phyloP scores from a whole-genome alignment of 768 basidiomycete genomes.

The Trichaptum fuscoviolaceum region DNA sequence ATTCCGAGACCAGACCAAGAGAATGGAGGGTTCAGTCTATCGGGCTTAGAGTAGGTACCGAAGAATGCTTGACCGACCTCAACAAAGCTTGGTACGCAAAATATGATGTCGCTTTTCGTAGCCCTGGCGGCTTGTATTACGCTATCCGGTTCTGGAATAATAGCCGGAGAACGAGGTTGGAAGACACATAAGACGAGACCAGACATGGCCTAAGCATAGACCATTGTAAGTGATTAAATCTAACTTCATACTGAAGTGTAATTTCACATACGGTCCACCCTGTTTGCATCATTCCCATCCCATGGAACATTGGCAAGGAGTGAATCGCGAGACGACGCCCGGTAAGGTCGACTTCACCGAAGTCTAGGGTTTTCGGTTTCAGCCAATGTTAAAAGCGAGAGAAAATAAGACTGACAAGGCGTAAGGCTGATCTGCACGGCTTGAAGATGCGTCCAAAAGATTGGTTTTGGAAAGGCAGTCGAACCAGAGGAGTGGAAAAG shows the following conservation, averaged over 20 bases:
- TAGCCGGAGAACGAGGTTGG: constrained; percentile 24
- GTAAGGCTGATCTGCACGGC: constrained; percentile 15
- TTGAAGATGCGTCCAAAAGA: constrained; percentile 13
- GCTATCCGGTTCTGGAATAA: constrained; percentile 11
- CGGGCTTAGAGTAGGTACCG: neutral
- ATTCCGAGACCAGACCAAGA: constrained; percentile 20
- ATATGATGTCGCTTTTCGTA: constrained; percentile 1
- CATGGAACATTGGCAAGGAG: constrained; percentile 22
- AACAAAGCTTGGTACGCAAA: constrained; percentile 20
- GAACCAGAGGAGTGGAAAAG: constrained; percentile 21
- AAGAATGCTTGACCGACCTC: constrained; percentile 20
- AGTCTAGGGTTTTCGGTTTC: constrained; percentile 3
- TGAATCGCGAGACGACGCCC: constrained; percentile 15
- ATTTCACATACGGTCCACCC: constrained; percentile 10
- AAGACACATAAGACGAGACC: constrained; percentile 17
- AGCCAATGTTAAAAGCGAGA: neutral
- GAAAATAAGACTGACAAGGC: constrained; percentile 14
- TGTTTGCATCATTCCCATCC: constrained; percentile 11
- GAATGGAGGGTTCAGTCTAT: neutral
- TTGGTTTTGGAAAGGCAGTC: constrained; percentile 25
- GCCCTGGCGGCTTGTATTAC: constrained; percentile 9
- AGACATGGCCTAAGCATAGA: neutral
- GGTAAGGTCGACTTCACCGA: constrained; percentile 15
- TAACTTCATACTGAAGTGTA: neutral
- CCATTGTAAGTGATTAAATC: neutral